phyloP scores from a whole-genome alignment of 2,329 filamentous ascomycete genomes.

The Venturia effusa region DNA sequence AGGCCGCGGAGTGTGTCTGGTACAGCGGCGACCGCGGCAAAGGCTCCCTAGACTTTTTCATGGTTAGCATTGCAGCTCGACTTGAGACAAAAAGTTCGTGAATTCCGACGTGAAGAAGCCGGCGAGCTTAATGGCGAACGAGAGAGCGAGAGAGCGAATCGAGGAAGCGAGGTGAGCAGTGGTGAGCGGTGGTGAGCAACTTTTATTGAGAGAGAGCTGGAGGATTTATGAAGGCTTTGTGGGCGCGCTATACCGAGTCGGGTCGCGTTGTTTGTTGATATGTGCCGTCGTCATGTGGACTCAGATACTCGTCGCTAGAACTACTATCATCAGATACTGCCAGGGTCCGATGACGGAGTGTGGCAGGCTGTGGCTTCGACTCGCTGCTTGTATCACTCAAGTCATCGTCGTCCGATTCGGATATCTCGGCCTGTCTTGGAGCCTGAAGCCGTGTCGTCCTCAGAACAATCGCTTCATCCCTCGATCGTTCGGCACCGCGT shows the following conservation, averaged over 20 bases:
- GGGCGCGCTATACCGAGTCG: background rate
- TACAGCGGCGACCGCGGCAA: background rate
- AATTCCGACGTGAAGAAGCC: too few species aligned
- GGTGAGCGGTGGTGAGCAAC: background rate
- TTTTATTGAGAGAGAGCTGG: background rate
- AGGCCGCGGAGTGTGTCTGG: background rate
- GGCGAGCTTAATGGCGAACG: background rate
- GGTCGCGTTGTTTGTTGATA: background rate
- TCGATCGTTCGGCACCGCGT: slow-evolving; percentile 1
- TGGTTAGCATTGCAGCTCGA: background rate
- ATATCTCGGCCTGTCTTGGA: background rate
- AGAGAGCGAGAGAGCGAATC: background rate
- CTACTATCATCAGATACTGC: background rate
- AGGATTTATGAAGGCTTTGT: background rate
- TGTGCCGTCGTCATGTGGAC: background rate
- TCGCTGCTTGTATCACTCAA: background rate
- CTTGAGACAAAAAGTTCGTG: too few species aligned
- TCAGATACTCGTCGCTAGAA: background rate
- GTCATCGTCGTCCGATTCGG: background rate
- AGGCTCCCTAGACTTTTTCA: slow-evolving; percentile 1
- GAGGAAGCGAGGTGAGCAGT: background rate
- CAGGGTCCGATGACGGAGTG: background rate
- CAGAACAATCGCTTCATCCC: background rate
- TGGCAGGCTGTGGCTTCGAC: background rate
- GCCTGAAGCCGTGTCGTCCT: background rate